Evolutionary conservation across 2,329 filamentous ascomycete species (phyloP).

Genomic region (Colletotrichum incanum): DNA sequence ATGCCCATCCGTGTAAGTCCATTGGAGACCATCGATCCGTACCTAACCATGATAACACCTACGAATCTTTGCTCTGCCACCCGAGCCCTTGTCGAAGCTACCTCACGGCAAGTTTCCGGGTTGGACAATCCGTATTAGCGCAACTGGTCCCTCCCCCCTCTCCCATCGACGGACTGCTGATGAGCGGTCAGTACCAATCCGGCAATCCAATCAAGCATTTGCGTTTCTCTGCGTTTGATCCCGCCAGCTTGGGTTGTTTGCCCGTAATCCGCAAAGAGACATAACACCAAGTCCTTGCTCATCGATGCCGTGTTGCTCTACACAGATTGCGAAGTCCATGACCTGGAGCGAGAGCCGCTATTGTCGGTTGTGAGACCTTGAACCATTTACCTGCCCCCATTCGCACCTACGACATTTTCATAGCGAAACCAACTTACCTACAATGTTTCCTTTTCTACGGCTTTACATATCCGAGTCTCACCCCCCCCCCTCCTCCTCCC

Average conservation of each 20-base stretch:
- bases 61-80: slow-evolving; percentile 14
- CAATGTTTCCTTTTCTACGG: slow-evolving; percentile 12
- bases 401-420: neutral
- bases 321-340: slow-evolving; percentile 1
- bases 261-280: neutral
- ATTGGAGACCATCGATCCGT: slow-evolving; percentile 34
- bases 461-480: slow-evolving; percentile 1
- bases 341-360: neutral
- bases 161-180: slow-evolving; percentile 1
- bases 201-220: neutral
- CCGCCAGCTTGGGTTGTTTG: slow-evolving; percentile 20
- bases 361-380: neutral
- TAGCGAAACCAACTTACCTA: neutral
- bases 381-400: neutral
- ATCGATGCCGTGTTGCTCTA: neutral
- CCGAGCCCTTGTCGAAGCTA: slow-evolving; percentile 24
- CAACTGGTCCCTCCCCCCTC: neutral
- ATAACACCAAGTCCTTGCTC: neutral
- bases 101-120: slow-evolving; percentile 25
- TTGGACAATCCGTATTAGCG: slow-evolving; percentile 4
- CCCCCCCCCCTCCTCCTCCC: neutral
- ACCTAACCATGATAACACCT: slow-evolving; percentile 6
- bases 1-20: slow-evolving; percentile 40
- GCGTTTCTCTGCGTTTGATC: neutral
- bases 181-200: slow-evolving; percentile 18